Evolutionary conservation across 1,284 basidiomycete genomes (phyloP).

Genomic region (Heterobasidion occidentale): DNA sequence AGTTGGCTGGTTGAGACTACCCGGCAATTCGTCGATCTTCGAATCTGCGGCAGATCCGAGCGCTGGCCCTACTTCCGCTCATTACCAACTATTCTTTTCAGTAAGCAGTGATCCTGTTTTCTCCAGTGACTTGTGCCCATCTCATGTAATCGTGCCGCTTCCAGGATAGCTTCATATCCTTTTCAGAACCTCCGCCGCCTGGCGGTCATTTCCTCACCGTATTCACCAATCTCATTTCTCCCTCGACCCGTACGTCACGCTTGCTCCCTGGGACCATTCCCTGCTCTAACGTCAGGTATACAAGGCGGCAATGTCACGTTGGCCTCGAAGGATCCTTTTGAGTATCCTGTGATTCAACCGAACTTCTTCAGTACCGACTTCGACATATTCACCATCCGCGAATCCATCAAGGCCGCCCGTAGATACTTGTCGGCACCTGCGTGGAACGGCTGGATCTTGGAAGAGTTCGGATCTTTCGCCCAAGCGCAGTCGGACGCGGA

Average conservation of each 20-base stretch:
- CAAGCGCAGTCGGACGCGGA: conserved; percentile 5
- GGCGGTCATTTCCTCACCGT: conserved; percentile 17
- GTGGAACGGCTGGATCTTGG: conserved; percentile 5
- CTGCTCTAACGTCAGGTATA: background rate
- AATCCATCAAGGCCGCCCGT: conserved; percentile 1
- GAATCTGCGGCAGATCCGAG: conserved; percentile 23
- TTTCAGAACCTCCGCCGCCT: conserved; percentile 5
- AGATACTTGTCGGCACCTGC: conserved; percentile 3
- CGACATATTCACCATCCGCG: conserved; percentile 7
- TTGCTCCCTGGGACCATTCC: background rate
- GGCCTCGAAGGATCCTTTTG: conserved; percentile 15
- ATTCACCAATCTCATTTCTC: conserved; percentile 13
- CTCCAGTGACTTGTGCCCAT: conserved; percentile 6
- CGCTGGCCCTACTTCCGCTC: conserved; percentile 18
- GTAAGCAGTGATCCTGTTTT: background rate
- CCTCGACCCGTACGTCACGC: conserved; percentile 10
- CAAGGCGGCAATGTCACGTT: conserved; percentile 18
- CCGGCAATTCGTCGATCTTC: conserved; percentile 22
- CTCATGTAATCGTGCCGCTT: background rate
- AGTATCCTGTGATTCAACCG: conserved; percentile 15
- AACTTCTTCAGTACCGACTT: conserved; percentile 11
- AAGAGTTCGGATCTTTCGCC: background rate
- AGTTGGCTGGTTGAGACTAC: conserved; percentile 22
- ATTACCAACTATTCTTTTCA: background rate
- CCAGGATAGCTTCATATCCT: conserved; percentile 8